Base-by-base conservation (phyloP, 2,329 filamentous ascomycete species). In the Microcera coccophila region DNA sequence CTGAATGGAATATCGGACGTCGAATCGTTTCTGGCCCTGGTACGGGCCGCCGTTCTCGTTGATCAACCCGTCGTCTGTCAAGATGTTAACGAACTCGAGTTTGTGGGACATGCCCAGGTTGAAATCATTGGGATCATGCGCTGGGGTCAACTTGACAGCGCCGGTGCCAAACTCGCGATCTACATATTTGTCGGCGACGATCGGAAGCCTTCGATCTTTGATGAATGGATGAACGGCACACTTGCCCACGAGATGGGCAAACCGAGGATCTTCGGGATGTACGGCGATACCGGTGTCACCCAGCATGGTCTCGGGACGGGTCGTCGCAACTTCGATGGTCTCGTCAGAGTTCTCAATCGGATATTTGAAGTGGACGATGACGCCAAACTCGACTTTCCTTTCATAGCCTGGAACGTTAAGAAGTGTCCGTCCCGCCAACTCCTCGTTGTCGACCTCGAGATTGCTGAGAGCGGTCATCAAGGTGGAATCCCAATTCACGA, bases 71-170 rank as follows among this genome's bases (percentile, higher is more conserved):
- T 96, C 82, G 52, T 97, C 90, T 43, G 89, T 96, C 52, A 97
- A 70, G 47, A 97, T 94, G 64, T 95, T 96, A 71, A 97, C 90
- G 63, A 95, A 96, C 50, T 91, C 79, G 11, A 95, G 79, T 40
- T 85, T 83, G 64, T 95, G 87, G 55, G 81, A 79, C 68, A 88
- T 81, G 37, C 89, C 89, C 44, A 91, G 76, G 50, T 77, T 83
- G 68, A 90, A 97, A 85, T 97, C 91, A 73, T 96, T 96, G 54
- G 86, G 83, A 63, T 97, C 91, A 65, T 97, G 93, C 4, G 90
- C 91, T 8, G 91, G 93, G 2, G 91, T 97, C 53, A 97, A 84
- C 75, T 97, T 97, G 59, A 97, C 91, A 48, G 90, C 90, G 74
- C 91, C 91, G 51, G 91, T 96, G 78, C 91, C 91, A 57, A 96